phyloP scores from a whole-genome alignment of 176 grass and related monocot genomes.

The Themeda triandra region DNA sequence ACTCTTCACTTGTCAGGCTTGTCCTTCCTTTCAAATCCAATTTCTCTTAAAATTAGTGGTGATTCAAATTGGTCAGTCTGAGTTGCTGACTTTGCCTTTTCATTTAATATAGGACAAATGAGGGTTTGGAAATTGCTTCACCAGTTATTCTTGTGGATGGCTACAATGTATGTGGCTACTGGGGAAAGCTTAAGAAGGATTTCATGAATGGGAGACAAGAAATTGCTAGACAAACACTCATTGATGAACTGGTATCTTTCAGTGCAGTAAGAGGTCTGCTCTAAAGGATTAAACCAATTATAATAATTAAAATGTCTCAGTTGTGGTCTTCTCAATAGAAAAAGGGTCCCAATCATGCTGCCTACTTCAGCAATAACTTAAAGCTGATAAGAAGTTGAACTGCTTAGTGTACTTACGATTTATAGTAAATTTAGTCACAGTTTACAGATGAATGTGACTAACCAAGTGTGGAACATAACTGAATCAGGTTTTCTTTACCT shows the following conservation, averaged over 20 bases:
- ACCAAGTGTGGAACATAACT: background rate
- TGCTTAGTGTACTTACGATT: background rate
- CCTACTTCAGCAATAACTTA: background rate
- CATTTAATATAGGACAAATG: constrained; percentile 57
- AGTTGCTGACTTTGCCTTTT: constrained; percentile 17
- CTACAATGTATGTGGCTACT: constrained; percentile 93
- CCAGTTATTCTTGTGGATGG: constrained; percentile 88
- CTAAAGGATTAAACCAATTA: background rate
- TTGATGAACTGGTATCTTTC: constrained; percentile 76
- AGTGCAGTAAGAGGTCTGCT: constrained; percentile 72
- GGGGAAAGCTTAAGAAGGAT: constrained; percentile 85
- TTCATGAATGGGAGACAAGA: constrained; percentile 83
- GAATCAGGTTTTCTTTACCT: background rate
- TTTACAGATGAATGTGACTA: background rate
- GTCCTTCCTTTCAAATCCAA: constrained; percentile 23
- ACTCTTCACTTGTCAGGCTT: constrained; percentile 68
- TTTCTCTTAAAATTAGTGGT: background rate
- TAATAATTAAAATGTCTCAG: background rate
- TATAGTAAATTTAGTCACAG: background rate
- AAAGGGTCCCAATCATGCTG: background rate
- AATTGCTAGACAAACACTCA: constrained; percentile 79
- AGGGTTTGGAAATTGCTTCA: constrained; percentile 66
- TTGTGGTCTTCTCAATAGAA: background rate
- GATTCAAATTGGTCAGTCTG: background rate
- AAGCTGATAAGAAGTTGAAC: background rate